A percentile compares a stretch with the other conserved stretches of the same genome.
phyloP scores from a whole-genome alignment of 2,329 filamentous ascomycete genomes.

The Ascochyta koolunga region DNA sequence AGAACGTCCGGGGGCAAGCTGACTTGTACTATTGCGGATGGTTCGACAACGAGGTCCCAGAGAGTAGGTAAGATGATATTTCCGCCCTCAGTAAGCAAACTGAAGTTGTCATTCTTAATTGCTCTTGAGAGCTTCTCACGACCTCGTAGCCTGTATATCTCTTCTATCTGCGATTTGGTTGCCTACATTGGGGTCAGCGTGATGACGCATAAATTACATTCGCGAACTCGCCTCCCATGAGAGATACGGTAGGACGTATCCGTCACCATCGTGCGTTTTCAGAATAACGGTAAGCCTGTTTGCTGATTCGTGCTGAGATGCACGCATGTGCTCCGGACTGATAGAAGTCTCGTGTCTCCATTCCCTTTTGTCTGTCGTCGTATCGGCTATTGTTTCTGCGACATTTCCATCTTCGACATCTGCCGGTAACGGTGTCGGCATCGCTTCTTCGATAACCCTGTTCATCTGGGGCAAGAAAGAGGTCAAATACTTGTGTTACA shows the following conservation, averaged over 20 bases:
- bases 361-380: too few relatives aligned
- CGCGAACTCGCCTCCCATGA: conserved; percentile 3
- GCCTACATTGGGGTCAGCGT: background rate
- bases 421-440: background rate
- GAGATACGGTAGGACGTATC: conserved; percentile 8
- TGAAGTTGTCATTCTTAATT: conserved; percentile 21
- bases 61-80: conserved; percentile 26
- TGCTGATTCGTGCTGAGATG: background rate
- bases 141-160: conserved; percentile 3
- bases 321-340: too few relatives aligned
- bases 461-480: too few relatives aligned
- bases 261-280: conserved; percentile 3
- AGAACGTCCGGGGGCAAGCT: background rate
- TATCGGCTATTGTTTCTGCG: background rate
- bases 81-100: conserved; percentile 14
- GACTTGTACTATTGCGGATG: conserved; percentile 13
- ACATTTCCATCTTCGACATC: background rate
- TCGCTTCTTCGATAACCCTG: background rate
- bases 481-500: background rate
- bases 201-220: background rate
- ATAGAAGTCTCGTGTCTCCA: background rate
- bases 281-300: background rate
- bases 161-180: background rate
- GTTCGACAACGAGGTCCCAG: conserved; percentile 24
- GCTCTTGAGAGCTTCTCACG: conserved; percentile 2